Base-by-base conservation (phyloP, 257 asterid genomes). In the Nicotiana paniculata region DNA sequence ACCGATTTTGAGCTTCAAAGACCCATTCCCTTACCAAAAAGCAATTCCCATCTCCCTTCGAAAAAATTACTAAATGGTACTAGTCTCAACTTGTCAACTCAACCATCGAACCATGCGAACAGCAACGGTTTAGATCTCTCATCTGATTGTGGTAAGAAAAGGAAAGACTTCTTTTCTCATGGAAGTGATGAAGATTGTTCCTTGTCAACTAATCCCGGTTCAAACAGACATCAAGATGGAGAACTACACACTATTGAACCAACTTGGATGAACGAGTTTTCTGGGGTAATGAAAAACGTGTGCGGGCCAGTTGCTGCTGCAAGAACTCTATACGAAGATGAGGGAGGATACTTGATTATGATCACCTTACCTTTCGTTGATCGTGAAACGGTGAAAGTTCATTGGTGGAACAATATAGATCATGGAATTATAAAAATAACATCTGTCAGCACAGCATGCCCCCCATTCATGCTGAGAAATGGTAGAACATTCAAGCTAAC, bases 221-320 rank as follows among this genome's bases (percentile, higher is more conserved):
- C 81, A 18, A 89, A 86, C 32, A 86, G 82, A 3, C 82, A 63
- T 66, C 93, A 89, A 28, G 92, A 90, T 69, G 85, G 87, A 75
- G 93, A 87, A 43, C 83, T 74, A 72, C 85, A 82, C 59, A 89
- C 89, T 37, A 82, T 84, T 26, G 92, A 83, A 77, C 93, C 92
- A 17, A 88, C 82, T 70, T 93, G 96, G 97, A 58, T 93, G 70
- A 86, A 39, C 16, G 92, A 90, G 80, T 89, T 93, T 69, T 85
- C 86, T 3, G 97, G 97, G 80, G 95, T 87, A 37, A 68, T 90
- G 86, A 88, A 88, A 80, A 82, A 89, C 0, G 87, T 84, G 8
- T 89, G 85, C 10, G 96, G 97, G 2, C 97, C 97, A 0, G 95
- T 90, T 35, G 88, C 91, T 17, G 96, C 92, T 84, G 97, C 97